Conservation (phyloP, 768 basidiomycete genomes). For the Russula foetens region DNA sequence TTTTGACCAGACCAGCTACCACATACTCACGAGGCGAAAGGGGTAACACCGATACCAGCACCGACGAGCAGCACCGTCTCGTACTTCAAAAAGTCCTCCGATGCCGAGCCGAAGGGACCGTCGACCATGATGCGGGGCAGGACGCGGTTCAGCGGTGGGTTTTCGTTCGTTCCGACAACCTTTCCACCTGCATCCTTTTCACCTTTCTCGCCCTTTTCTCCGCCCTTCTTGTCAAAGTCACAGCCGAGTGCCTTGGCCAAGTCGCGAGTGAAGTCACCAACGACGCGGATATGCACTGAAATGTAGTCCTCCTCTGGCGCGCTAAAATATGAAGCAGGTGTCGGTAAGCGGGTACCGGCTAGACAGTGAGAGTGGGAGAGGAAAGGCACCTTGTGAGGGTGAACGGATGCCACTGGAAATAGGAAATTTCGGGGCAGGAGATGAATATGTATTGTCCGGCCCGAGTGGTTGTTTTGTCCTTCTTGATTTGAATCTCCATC, state of each 20-base stretch:
- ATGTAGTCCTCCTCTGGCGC: slow-evolving; percentile 95
- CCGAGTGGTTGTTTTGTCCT: slow-evolving; percentile 75
- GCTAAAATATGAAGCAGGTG: slow-evolving; percentile 30
- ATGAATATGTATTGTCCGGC: slow-evolving; percentile 95
- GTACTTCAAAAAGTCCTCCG: slow-evolving; percentile 85
- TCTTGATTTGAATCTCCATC: slow-evolving; percentile 95
- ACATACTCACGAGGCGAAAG: slow-evolving; percentile 78
- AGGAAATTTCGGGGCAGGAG: slow-evolving; percentile 83
- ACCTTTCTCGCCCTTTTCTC: slow-evolving; percentile 32
- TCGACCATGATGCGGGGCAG: slow-evolving; percentile 94
- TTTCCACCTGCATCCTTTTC: slow-evolving; percentile 39
- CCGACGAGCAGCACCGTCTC: slow-evolving; percentile 87
- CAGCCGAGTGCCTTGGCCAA: slow-evolving; percentile 80
- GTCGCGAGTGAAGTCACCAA: slow-evolving; percentile 86
- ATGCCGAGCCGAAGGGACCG: slow-evolving; percentile 89
- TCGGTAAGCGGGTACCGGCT: slow-evolving; percentile 2
- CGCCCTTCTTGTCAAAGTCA: slow-evolving; percentile 55
- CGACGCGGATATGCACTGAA: slow-evolving; percentile 86
- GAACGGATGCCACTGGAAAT: slow-evolving; percentile 98
- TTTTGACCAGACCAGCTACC: slow-evolving; percentile 19
- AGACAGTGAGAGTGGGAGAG: neutral
- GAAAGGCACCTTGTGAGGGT: slow-evolving; percentile 68
- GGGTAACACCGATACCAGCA: slow-evolving; percentile 94
- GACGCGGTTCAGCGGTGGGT: slow-evolving; percentile 57
- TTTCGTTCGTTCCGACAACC: slow-evolving; percentile 49